Evolutionary conservation across 129 eudicot species (phyloP).

Genomic region (Oenanthe sinensis): DNA sequence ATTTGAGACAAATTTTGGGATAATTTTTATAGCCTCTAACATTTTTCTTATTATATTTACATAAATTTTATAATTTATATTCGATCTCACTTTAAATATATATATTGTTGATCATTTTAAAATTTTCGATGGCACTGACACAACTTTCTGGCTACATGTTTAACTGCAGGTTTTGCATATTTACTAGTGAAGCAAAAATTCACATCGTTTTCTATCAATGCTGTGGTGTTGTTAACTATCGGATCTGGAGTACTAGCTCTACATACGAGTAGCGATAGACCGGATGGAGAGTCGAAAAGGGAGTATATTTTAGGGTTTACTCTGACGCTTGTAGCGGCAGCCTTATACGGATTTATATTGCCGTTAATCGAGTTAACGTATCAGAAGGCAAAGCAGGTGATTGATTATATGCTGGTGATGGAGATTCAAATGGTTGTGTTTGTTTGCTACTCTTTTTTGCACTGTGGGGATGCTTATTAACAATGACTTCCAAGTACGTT

Average conservation of each 20-base stretch:
- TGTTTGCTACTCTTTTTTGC: constrained; percentile 27
- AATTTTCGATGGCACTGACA: neutral
- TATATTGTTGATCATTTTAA: neutral
- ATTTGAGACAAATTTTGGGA: too few species aligned
- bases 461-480: constrained; percentile 23
- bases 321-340: constrained; percentile 9
- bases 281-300: constrained; percentile 22
- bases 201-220: constrained; percentile 16
- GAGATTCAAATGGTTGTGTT: constrained; percentile 30
- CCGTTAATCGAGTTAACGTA: constrained; percentile 18
- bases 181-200: constrained; percentile 17
- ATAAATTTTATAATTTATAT: too few species aligned
- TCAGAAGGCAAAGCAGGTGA: constrained; percentile 21
- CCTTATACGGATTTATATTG: constrained; percentile 9
- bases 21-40: too few species aligned
- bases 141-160: neutral
- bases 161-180: constrained; percentile 7
- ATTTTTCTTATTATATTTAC: too few species aligned
- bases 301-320: constrained; percentile 16
- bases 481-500: constrained; percentile 28
- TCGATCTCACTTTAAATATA: too few species aligned
- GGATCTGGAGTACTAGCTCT: constrained; percentile 24
- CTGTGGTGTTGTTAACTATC: constrained; percentile 16
- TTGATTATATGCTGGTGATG: constrained; percentile 28
- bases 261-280: constrained; percentile 16